Percentiles rank a stretch among this genome's conserved stretches.
Evolutionary conservation across 345 rosid genomes (phyloP).

Genomic region (Brassica carinata): DNA sequence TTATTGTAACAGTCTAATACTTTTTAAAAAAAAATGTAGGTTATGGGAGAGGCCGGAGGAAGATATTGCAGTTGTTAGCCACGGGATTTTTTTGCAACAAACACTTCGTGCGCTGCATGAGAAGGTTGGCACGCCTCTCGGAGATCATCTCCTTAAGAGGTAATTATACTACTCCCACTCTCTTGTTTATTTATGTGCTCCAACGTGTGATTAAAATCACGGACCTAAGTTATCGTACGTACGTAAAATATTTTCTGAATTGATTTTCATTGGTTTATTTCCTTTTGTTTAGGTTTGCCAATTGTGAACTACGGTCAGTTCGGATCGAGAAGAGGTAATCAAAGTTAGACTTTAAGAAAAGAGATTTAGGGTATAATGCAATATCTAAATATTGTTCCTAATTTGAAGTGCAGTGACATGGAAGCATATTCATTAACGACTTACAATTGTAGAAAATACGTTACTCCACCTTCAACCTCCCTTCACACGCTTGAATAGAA

Average conservation of each 20-base stretch:
- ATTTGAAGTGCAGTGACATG: constrained; percentile 28
- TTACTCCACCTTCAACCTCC: constrained; percentile 19
- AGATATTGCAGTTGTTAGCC: constrained; percentile 81
- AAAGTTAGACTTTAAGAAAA: neutral
- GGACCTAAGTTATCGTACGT: no score
- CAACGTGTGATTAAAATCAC: no score
- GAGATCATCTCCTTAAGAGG: constrained; percentile 19
- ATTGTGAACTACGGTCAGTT: constrained; percentile 37
- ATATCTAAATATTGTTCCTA: constrained; percentile 1
- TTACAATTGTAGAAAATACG: constrained; percentile 21
- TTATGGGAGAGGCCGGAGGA: constrained; percentile 74
- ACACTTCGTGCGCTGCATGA: constrained; percentile 50
- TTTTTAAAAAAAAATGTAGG: constrained; percentile 43
- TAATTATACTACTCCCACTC: neutral
- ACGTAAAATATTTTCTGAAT: neutral
- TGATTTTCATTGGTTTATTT: neutral
- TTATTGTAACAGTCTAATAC: neutral
- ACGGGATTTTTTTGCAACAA: constrained; percentile 64
- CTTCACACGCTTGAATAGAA: constrained; percentile 20
- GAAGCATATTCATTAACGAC: constrained; percentile 6
- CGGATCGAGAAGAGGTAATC: constrained; percentile 19
- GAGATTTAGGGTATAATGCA: neutral
- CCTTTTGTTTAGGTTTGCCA: constrained; percentile 31
- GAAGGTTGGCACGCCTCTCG: constrained; percentile 34
- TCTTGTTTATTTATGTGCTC: neutral